Evolutionary conservation across 441 rosid genomes (phyloP).

Genomic region (Erodium trifolium): DNA sequence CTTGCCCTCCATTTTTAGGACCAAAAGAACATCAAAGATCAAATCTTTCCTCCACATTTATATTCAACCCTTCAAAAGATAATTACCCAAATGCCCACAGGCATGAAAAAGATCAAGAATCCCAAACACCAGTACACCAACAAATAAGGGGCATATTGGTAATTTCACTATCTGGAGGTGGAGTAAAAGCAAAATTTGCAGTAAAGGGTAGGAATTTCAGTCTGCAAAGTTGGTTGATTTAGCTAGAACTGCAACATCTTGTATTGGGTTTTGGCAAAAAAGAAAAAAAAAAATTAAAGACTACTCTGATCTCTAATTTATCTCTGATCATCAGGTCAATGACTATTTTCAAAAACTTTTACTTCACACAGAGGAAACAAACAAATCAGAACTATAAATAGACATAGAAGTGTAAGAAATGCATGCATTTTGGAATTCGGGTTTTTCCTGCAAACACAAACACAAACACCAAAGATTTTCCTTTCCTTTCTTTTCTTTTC

Average conservation of each 20-base stretch:
- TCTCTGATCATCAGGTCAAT: not conserved
- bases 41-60: not conserved
- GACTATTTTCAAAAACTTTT: not conserved
- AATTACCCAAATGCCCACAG: not conserved
- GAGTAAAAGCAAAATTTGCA: constrained; percentile 17
- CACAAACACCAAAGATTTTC: not conserved
- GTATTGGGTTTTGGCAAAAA: constrained; percentile 29
- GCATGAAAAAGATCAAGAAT: not conserved
- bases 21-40: constrained; percentile 5
- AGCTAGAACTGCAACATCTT: constrained; percentile 39
- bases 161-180: not conserved
- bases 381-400: constrained; percentile 5
- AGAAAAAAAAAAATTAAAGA: not conserved
- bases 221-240: constrained; percentile 44
- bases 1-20: constrained; percentile 5
- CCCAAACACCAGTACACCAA: not conserved
- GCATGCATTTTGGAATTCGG: constrained; percentile 4
- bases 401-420: not conserved
- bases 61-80: not conserved
- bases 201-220: constrained; percentile 26
- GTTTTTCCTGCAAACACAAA: not conserved
- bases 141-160: not conserved
- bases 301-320: not conserved
- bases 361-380: not conserved
- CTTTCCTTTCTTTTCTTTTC: not conserved